Evolutionary conservation across 306 rosid genomes (phyloP).

Genomic region (Begonia peltatifolia): DNA sequence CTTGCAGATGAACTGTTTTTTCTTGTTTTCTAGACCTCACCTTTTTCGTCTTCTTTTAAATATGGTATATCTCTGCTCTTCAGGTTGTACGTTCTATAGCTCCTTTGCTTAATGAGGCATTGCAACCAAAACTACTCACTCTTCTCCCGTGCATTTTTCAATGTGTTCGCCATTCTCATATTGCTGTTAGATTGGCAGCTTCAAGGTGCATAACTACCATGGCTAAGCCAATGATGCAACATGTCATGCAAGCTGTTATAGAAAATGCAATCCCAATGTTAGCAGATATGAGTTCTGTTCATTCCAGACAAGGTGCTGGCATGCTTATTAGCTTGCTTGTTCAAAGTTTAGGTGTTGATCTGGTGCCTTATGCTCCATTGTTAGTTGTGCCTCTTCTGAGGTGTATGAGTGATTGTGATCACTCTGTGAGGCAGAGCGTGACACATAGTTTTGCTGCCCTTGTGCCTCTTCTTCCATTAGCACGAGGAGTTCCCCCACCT

Average conservation of each 20-base stretch:
- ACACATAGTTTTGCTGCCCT: conserved; percentile 99
- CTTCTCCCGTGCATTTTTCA: conserved; percentile 80
- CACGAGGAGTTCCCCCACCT: conserved; percentile 92
- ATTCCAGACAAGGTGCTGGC: conserved; percentile 96
- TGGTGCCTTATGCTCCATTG: conserved; percentile 82
- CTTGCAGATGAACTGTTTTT: too few species aligned
- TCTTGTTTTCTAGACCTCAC: too few species aligned
- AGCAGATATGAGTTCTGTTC: conserved; percentile 63
- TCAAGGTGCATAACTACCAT: conserved; percentile 91
- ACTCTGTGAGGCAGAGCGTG: conserved; percentile 90
- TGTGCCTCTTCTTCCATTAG: conserved; percentile 95
- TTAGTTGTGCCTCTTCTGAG: conserved; percentile 90
- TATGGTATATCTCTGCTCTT: conserved; percentile 6
- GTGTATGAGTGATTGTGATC: conserved; percentile 96
- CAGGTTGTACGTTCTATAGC: conserved; percentile 84
- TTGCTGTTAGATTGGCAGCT: conserved; percentile 95
- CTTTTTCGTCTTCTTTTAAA: too few species aligned
- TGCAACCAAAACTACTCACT: conserved; percentile 71
- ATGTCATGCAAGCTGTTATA: conserved; percentile 75
- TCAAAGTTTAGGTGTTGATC: conserved; percentile 78
- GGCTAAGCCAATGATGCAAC: conserved; percentile 75
- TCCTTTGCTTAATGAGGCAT: conserved; percentile 54
- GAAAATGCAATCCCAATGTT: conserved; percentile 85
- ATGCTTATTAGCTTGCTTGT: conserved; percentile 93
- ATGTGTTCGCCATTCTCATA: conserved; percentile 67